phyloP scores from a whole-genome alignment of 192 early-diverging fungal species.

The Umbelopsis sp. region DNA sequence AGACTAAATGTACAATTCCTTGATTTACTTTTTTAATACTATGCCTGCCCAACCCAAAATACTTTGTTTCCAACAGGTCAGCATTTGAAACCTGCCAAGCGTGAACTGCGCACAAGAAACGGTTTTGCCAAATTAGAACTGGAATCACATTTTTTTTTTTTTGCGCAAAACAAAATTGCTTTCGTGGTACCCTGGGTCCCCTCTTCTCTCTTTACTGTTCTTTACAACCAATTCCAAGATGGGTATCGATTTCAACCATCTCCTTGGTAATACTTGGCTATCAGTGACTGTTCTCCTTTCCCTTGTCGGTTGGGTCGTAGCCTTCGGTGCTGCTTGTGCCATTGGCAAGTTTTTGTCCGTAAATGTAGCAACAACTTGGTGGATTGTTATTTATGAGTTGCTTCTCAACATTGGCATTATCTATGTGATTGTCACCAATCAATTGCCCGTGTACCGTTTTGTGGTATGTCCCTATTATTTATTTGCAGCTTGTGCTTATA shows the following conservation, averaged over 20 bases:
- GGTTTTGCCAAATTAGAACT: neutral
- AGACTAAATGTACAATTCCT: too few relatives aligned
- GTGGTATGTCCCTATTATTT: constrained; percentile 22
- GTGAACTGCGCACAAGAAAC: neutral
- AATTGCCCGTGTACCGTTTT: constrained; percentile 26
- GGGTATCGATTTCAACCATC: neutral
- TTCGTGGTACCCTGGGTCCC: neutral
- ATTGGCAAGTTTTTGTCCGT: constrained; percentile 14
- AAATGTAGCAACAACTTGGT: constrained; percentile 23
- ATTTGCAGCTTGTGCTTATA: neutral
- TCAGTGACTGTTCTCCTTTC: constrained; percentile 9
- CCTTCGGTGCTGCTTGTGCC: constrained; percentile 30
- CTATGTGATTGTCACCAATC: constrained; percentile 11
- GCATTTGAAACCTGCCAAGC: neutral
- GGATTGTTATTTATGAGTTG: constrained; percentile 36
- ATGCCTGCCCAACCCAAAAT: too few relatives aligned
- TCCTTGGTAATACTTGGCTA: neutral
- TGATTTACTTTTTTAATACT: too few relatives aligned
- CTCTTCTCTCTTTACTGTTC: neutral
- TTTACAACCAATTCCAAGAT: neutral
- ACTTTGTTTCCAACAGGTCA: too few relatives aligned
- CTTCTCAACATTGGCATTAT: constrained; percentile 23
- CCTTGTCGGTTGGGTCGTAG: constrained; percentile 30
- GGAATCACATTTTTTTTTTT: neutral
- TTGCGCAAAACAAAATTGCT: neutral